Conservation (phyloP, 176 grass and related monocot species). For the Tillandsia leiboldiana region DNA sequence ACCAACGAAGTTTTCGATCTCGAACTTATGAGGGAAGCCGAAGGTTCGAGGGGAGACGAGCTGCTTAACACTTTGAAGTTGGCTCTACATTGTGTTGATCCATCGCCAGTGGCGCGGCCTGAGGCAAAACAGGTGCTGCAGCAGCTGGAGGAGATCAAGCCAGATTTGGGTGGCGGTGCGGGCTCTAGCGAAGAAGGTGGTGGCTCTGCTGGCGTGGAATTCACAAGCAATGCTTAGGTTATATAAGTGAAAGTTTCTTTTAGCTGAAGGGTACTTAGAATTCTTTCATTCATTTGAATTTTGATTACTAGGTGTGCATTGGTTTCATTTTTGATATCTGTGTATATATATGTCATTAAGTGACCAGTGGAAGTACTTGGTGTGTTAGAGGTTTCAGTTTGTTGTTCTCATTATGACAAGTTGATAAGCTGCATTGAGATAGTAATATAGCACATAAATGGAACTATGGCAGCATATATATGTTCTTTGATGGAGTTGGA, state of each 20-base stretch:
- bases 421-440: too few relatives aligned
- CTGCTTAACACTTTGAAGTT: constrained; percentile 77
- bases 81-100: constrained; percentile 74
- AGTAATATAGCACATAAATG: too few relatives aligned
- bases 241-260: neutral
- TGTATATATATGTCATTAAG: neutral
- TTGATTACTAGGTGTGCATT: neutral
- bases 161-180: constrained; percentile 21
- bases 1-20: constrained; percentile 87
- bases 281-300: constrained; percentile 35
- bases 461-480: too few relatives aligned
- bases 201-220: constrained; percentile 10
- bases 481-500: too few relatives aligned
- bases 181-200: constrained; percentile 22
- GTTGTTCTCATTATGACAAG: too few relatives aligned
- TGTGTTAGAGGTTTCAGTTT: too few relatives aligned
- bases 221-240: constrained; percentile 28
- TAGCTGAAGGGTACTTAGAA: neutral
- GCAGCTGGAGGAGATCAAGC: constrained; percentile 72
- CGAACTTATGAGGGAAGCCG: constrained; percentile 63
- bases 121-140: constrained; percentile 52
- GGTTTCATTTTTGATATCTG: neutral
- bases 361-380: neutral
- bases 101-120: constrained; percentile 34
- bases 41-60: constrained; percentile 35